Evolutionary conservation across 2,329 filamentous ascomycete genomes (phyloP), one percentile per base, ranked within the genome.

Genomic region (Aspergillaceae sp.): DNA sequence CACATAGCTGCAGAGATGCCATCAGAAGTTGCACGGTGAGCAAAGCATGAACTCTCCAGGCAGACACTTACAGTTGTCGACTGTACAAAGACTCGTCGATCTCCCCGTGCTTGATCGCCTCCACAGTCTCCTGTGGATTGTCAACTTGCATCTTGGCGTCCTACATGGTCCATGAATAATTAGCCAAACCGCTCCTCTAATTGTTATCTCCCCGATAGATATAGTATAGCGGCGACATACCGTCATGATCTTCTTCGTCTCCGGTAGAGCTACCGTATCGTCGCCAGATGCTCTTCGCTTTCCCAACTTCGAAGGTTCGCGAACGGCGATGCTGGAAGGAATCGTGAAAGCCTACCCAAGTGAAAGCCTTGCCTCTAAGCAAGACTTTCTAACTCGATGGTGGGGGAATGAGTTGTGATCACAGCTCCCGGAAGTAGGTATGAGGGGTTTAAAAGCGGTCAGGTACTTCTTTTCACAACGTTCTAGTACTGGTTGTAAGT

Each of bases 21-120:
- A 38, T 38, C 26, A 38, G 26, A 26, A 38, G 5, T 26, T 7
- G 2, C 7, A 26, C 19, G 5, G 19, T 38, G 19, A 19, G 19
- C 19, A 2, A 28, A 19, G 5, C 9, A 38, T 38, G 36, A 19
- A 28, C 7, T 7, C 27, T 38, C 19, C 36, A 38, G 19, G 5
- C 8, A 5, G 29, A 38, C 9, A 56, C 67, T 59, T 53, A 71
- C 63, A 84, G 76, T 70, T 84, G 80, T 56, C 80, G 71, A 64
- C 79, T 83, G 70, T 84, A 84, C 46, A 84, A 68, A 36, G 79
- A 82, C 66, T 84, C 80, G 57, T 84, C 80, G 56, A 84, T 84
- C 56, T 83, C 80, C 56, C 78, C 78, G 57, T 77, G 73, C 59
- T 81, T 81, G 56, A 81, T 74, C 69, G 77, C 73, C 65, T 80